A percentile compares a stretch with the other conserved stretches of the same genome.
These are phyloP conservation scores for Sistotremastrum suecicum DNA, from an alignment of 768 basidiomycete genomes.

Conservation along the genomic window DNA sequence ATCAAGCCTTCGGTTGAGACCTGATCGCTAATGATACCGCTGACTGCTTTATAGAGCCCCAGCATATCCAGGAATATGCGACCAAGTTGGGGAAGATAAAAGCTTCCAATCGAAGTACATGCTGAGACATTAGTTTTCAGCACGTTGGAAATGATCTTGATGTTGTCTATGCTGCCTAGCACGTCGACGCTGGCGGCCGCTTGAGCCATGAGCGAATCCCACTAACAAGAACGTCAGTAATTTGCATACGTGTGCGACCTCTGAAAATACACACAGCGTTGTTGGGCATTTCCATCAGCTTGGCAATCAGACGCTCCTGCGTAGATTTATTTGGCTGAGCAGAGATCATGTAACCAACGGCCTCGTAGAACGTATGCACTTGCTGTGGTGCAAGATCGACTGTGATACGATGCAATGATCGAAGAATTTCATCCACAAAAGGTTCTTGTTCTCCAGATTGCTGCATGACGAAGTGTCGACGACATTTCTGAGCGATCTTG, in stretches of 20 bases:
- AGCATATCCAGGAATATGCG: slow-evolving; percentile 97
- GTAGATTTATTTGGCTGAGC: slow-evolving; percentile 96
- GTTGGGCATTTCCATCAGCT: slow-evolving; percentile 95
- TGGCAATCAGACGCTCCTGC: slow-evolving; percentile 88
- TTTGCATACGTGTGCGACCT: background rate
- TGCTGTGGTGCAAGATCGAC: slow-evolving; percentile 90
- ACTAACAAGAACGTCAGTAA: slow-evolving; percentile 30
- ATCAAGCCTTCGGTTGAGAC: slow-evolving; percentile 81
- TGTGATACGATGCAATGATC: slow-evolving; percentile 84
- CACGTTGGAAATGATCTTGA: slow-evolving; percentile 93
- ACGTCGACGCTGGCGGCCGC: slow-evolving; percentile 89
- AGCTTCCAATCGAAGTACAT: slow-evolving; percentile 91
- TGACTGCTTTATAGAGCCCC: slow-evolving; percentile 93
- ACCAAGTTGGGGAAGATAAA: slow-evolving; percentile 94
- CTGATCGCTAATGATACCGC: slow-evolving; percentile 88
- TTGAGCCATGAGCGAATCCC: slow-evolving; percentile 95
- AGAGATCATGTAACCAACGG: slow-evolving; percentile 98
- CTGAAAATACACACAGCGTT: slow-evolving; percentile 55
- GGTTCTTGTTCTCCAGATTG: slow-evolving; percentile 95
- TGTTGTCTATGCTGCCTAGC: slow-evolving; percentile 78
- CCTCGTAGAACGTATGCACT: slow-evolving; percentile 98
- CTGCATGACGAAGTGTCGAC: slow-evolving; percentile 96
- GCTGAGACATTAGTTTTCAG: slow-evolving; percentile 98
- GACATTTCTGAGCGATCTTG: slow-evolving; percentile 98
- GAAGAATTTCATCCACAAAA: slow-evolving; percentile 94